Percentiles rank a stretch among this genome's conserved stretches.
Evolutionary conservation across 768 basidiomycete genomes (phyloP).

Genomic region (Leccinum pellstonianum): DNA sequence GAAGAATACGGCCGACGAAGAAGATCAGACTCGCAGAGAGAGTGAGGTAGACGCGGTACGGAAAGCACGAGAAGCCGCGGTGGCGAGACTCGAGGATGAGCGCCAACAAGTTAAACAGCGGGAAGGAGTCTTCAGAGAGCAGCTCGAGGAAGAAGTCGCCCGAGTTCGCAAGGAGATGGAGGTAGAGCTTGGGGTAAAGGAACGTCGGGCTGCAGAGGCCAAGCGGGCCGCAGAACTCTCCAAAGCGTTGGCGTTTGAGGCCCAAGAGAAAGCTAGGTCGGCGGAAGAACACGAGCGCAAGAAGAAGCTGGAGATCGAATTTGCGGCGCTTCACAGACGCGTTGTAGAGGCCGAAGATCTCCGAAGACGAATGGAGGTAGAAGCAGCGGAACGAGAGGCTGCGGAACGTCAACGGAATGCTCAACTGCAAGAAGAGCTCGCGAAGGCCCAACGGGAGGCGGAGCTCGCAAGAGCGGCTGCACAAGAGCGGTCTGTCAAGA

Average conservation of each 20-base stretch:
- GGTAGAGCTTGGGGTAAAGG: slow-evolving; percentile 20
- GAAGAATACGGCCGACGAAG: slow-evolving; percentile 15
- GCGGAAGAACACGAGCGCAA: slow-evolving; percentile 33
- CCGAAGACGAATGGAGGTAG: slow-evolving; percentile 28
- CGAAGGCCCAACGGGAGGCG: slow-evolving; percentile 27
- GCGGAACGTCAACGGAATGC: slow-evolving; percentile 28
- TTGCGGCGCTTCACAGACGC: slow-evolving; percentile 26
- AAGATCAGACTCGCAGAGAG: slow-evolving; percentile 20
- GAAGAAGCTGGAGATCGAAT: slow-evolving; percentile 26
- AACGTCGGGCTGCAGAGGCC: slow-evolving; percentile 25
- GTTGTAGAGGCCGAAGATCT: slow-evolving; percentile 30
- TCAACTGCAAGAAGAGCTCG: slow-evolving; percentile 33
- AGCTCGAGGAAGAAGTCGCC: slow-evolving; percentile 29
- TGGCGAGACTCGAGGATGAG: slow-evolving; percentile 28
- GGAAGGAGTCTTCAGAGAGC: slow-evolving; percentile 25
- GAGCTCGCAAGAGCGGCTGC: slow-evolving; percentile 22
- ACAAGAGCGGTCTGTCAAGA: slow-evolving; percentile 28
- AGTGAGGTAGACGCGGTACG: slow-evolving; percentile 22
- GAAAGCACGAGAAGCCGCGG: slow-evolving; percentile 19
- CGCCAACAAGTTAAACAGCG: slow-evolving; percentile 23
- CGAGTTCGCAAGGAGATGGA: slow-evolving; percentile 26
- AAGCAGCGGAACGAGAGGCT: slow-evolving; percentile 27
- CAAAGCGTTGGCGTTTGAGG: slow-evolving; percentile 23
- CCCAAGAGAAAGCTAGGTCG: slow-evolving; percentile 30
- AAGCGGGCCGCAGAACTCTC: slow-evolving; percentile 32